Base-by-base conservation (phyloP, 306 rosid species). In the Hippophae rhamnoides region DNA sequence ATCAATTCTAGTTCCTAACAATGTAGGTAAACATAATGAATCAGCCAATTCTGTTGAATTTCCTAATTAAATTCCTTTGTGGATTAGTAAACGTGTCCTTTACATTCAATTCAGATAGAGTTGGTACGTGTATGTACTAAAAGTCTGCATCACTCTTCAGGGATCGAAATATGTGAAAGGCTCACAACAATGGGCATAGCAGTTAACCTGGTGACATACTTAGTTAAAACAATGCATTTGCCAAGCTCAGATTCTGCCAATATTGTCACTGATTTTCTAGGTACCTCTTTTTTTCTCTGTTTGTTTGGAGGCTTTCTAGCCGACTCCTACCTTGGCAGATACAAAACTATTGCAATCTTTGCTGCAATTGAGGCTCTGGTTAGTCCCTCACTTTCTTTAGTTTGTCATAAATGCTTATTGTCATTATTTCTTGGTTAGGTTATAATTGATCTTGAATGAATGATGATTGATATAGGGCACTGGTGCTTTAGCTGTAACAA, bases 151-250 rank as follows among this genome's bases (percentile, higher is more conserved):
- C 59, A 27, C 66, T 26, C 66, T 53, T 44, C 78, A 89, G 97
- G 87, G 65, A 69, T 89, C 62, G 95, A 89, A 75, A 71, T 89
- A 41, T 72, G 75, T 59, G 97, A 89, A 77, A 89, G 97, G 84
- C 95, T 90, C 5, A 87, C 98, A 43, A 90, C 98, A 47, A 87
- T 87, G 92, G 98, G 92, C 45, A 90, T 90, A 68, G 92, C 82
- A 5, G 98, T 87, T 0, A 90, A 90, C 68, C 69, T 87, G 61
- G 98, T 87, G 80, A 90, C 96, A n/a, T 87, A 85, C 76, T 70
- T 90, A 59, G 79, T 64, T 38, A 89, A 84, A 67, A 78, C 81
- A 47, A 83, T 87, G 96, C 98, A 85, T 64, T 75, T 87, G 43
- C 95, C 98, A 43, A 90, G 98, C 80, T 77, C 95, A 67, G 74